Evolutionary conservation across 768 basidiomycete genomes (phyloP), one percentile per base, ranked within the genome.

Genomic region (Kwoniella sp.): DNA sequence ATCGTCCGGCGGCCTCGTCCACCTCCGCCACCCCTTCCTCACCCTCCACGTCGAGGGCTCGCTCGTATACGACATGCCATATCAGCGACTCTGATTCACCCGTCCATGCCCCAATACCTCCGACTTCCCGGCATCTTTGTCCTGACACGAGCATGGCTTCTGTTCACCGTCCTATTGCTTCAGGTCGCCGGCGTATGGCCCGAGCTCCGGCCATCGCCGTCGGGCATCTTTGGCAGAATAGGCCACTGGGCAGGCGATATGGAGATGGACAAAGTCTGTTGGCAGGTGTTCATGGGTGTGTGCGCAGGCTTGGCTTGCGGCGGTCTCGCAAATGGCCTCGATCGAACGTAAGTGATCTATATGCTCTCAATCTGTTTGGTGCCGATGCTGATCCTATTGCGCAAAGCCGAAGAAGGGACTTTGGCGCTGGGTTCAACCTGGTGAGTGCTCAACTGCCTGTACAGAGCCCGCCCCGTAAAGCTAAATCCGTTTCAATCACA

Each of bases 111-210:
- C 0, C 63, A 56, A 52, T 69, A 72, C 45, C 62, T 78, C 31
- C 71, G 77, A 15, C 51, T 76, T 2, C 77, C 77, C 4, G 75
- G 75, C 4, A 38, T 76, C 11, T 45, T 75, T 13, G 65, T 59
- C 34, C 68, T 78, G 12, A 45, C 63, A 1, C 63, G 74, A 51
- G 71, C 77, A 9, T 73, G 75, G 69, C 31, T 72, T 4, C 64
- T 76, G 13, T 73, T 78, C 67, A 62, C 71, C 25, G 61, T 75
- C 23, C 60, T 78, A 25, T 38, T 67, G 8, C 62, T 78, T 2
- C 77, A 78, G 63, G 77, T 78, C 22, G 73, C 74, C n/a, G 65
- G 73, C 30, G 58, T 75, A 3, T 78, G 74, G 73, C 77, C 77
- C 1, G 52, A 58, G 20, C 29, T 59, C 4, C 31, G 25, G 2